Evolutionary conservation across 2,329 filamentous ascomycete species (phyloP).

Genomic region (Piedraia hortae): DNA sequence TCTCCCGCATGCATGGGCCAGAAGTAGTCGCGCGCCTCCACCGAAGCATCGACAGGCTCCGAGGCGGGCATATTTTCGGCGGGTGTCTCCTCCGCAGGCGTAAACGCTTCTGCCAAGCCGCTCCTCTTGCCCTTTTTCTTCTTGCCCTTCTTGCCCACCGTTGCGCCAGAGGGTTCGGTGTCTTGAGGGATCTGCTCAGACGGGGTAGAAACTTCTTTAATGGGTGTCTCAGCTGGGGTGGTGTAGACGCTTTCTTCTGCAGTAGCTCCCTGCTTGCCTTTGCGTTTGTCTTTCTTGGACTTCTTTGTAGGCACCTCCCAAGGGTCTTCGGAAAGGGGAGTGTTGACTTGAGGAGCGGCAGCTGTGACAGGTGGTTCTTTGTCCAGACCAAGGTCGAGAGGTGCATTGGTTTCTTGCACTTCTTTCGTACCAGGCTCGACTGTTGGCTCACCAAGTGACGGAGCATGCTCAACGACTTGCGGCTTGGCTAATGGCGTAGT

Average conservation of each 20-base stretch:
- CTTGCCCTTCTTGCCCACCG: too few species aligned
- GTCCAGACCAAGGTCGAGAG: constrained; percentile 4
- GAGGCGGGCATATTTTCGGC: neutral
- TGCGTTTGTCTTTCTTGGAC: constrained; percentile 2
- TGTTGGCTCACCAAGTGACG: constrained; percentile 10
- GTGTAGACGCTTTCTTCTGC: neutral
- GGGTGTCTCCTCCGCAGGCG: too few species aligned
- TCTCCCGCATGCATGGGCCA: neutral
- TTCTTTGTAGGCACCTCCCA: constrained; percentile 1
- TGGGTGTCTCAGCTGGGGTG: neutral
- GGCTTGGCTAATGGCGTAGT: neutral
- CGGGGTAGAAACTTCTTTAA: neutral
- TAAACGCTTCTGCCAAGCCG: too few species aligned
- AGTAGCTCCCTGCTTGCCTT: neutral
- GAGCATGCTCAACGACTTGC: constrained; percentile 15
- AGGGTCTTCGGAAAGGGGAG: too few species aligned
- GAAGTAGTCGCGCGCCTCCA: too few species aligned
- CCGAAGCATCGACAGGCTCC: neutral
- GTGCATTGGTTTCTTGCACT: neutral
- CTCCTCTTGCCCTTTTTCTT: too few species aligned
- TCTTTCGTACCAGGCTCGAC: neutral
- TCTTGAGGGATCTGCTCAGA: neutral
- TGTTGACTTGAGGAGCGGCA: too few species aligned
- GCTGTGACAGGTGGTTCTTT: neutral
- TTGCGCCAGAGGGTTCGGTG: too few species aligned